These are phyloP conservation scores for Chlamydomonas reinhardtii DNA, from an alignment of 163 green algal genomes.

Conservation along the genomic window DNA sequence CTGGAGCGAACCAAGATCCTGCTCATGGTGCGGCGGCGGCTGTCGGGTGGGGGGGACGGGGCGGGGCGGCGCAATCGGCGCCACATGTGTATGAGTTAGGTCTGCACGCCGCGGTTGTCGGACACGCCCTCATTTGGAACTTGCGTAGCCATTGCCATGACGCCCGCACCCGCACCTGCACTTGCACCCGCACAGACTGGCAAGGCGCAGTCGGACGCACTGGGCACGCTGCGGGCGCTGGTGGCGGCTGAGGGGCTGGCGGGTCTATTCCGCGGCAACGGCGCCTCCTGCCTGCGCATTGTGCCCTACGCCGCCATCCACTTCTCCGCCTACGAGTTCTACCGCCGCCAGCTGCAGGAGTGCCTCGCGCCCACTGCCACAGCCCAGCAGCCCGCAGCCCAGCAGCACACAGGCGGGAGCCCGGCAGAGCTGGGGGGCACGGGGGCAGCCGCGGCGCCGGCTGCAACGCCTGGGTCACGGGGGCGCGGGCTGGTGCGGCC, in stretches of 20 bases:
- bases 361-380: slow-evolving; percentile 4
- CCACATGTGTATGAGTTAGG: no score
- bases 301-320: slow-evolving; percentile 90
- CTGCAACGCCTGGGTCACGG: no score
- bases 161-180: neutral
- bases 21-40: slow-evolving; percentile 76
- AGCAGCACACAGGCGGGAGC: neutral
- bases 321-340: slow-evolving; percentile 87
- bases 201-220: slow-evolving; percentile 33
- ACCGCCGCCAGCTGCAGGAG: slow-evolving; percentile 65
- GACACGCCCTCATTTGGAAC: no score
- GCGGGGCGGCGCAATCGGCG: no score
- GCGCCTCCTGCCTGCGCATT: slow-evolving; percentile 88
- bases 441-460: no score
- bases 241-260: slow-evolving; percentile 65
- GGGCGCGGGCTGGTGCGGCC: no score
- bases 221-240: slow-evolving; percentile 61
- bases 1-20: slow-evolving; percentile 95
- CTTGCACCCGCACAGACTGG: slow-evolving; percentile 47
- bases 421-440: no score
- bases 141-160: neutral
- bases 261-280: slow-evolving; percentile 86
- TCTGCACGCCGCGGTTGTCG: no score
- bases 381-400: neutral
- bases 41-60: neutral